Evolutionary conservation across 768 basidiomycete species (phyloP), one percentile per base, ranked within the genome.

Genomic region (Kwoniella sp.): DNA sequence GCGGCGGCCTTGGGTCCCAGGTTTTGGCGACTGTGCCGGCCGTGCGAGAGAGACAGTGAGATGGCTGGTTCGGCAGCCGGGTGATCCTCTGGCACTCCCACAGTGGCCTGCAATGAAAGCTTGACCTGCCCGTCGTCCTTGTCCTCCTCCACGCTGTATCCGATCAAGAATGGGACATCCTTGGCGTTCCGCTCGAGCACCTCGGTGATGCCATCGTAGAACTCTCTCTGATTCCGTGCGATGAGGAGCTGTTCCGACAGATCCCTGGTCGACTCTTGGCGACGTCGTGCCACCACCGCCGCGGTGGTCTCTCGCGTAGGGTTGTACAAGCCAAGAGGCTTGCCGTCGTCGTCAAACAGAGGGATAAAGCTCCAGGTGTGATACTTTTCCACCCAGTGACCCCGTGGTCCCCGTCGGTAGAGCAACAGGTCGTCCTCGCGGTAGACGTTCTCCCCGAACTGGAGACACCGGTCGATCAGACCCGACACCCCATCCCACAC

Each of bases 341-440:
- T 42, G 3, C 46, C 31, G 6, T 55, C 33, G 7, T 40, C 32
- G 29, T 55, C 46, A 23, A 48, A 49, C 12, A 55, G 27, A 7
- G 59, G 59, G 3, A 60, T 46, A 23, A 60, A 60, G 22, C 59
- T 60, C 59, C 59, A 60, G 19, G 59, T 60, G 33, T 60, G 59
- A 36, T 60, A 60, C 15, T 52, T 56, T 29, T 60, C 59, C 8
- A 60, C 47, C 28, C 25, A 56, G 20, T 56, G 47, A 14, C 59
- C 59, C 17, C 26, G 22, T 8, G 50, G 50, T 4, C 50, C 55
- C 26, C 51, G 43, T 20, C 55, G 43, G 31, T 60, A 60, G 10
- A 56, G 41, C 41, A 60, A 32, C 17, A 56, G 37, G 38, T 60
- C 54, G 26, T 60, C 41, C 39, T 57, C 45, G 14, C 37, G 22